Conservation (phyloP, 257 asterid species). For the Scutellaria baicalensis region DNA sequence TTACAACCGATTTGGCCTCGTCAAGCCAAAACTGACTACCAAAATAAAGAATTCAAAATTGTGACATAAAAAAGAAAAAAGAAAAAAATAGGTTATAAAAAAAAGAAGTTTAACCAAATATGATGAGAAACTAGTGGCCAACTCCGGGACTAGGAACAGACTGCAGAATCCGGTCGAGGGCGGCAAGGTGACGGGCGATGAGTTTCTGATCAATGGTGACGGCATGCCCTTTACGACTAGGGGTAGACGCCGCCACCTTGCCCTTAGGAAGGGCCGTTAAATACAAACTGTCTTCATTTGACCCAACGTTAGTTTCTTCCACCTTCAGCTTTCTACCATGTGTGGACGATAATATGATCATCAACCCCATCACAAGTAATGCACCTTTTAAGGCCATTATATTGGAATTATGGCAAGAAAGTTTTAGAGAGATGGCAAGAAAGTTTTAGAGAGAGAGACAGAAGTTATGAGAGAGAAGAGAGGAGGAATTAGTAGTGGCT, state of each 20-base stretch:
- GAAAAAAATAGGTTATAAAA: background rate
- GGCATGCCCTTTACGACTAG: conserved; percentile 47
- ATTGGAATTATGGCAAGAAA: background rate
- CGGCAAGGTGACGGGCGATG: conserved; percentile 50
- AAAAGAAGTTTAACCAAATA: background rate
- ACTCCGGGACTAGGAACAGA: conserved; percentile 81
- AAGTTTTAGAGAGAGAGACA: background rate
- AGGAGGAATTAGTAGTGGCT: no score
- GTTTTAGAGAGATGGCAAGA: background rate
- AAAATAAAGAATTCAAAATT: conserved; percentile 23
- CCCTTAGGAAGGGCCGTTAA: conserved; percentile 49
- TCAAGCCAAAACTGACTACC: background rate
- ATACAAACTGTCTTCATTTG: conserved; percentile 23
- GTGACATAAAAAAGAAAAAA: background rate
- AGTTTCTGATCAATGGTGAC: conserved; percentile 27
- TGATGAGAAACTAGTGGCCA: conserved; percentile 32
- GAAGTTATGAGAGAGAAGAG: background rate
- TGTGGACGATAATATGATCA: conserved; percentile 16
- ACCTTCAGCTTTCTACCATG: conserved; percentile 36
- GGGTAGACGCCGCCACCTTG: conserved; percentile 41
- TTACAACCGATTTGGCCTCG: conserved; percentile 8
- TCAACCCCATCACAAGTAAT: conserved; percentile 1
- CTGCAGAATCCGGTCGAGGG: conserved; percentile 44
- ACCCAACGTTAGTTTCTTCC: background rate
- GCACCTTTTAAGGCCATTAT: conserved; percentile 13